phyloP scores from a whole-genome alignment of 306 rosid species.

The Styphnolobium japonicum region DNA sequence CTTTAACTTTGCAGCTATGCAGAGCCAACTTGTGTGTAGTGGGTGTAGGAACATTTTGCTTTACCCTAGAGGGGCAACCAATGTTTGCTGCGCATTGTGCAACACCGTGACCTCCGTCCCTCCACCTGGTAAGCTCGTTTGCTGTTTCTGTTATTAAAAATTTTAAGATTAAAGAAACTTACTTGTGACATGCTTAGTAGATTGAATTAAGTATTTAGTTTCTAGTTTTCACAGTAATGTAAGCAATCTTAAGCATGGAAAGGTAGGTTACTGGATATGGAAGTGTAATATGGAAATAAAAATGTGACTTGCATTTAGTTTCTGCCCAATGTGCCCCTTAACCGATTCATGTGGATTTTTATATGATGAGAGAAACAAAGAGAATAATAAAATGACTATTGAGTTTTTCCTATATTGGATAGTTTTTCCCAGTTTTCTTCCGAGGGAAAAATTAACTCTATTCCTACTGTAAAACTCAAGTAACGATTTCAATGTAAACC shows the following conservation, averaged over 20 bases:
- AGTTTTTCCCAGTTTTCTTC: too few species aligned
- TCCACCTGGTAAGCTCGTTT: conserved; percentile 51
- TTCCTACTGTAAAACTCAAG: neutral
- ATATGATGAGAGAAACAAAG: neutral
- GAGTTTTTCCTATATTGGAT: neutral
- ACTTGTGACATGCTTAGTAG: neutral
- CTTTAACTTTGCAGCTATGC: conserved; percentile 63
- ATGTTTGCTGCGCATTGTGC: conserved; percentile 78
- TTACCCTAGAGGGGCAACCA: conserved; percentile 77
- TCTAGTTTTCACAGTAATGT: neutral
- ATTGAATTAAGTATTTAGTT: neutral
- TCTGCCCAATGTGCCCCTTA: neutral
- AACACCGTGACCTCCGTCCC: conserved; percentile 59
- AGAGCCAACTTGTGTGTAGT: conserved; percentile 74
- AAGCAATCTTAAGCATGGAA: neutral
- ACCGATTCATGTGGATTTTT: neutral
- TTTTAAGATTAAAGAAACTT: neutral
- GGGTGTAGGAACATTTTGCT: conserved; percentile 78
- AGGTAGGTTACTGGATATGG: neutral
- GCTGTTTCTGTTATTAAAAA: neutral
- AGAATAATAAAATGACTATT: too few species aligned
- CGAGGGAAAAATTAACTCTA: neutral
- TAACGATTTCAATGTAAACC: neutral
- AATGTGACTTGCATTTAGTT: neutral
- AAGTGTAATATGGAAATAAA: neutral